Evolutionary conservation across 208 protist species (phyloP), one percentile per base, ranked within the genome.

Genomic region (Acanthamoeba healyi): DNA sequence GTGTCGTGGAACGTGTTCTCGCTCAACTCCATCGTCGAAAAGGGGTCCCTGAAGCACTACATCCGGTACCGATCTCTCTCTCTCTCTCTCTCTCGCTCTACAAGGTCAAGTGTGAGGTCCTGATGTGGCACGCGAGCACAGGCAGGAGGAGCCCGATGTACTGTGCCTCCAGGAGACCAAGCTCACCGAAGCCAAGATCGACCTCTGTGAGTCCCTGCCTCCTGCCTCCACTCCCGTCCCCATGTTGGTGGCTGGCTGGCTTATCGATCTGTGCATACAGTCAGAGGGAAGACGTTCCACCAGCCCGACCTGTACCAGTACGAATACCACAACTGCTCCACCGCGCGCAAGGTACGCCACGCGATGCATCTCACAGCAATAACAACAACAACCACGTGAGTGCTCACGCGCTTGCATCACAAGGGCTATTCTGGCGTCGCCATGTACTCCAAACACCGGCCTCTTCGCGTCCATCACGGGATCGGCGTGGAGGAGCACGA

Each of bases 131-230:
- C 14, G 15, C 9, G 0, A 49, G 9, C 44, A 29, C 82, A 89
- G 82, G 40, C 17, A 92, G 15, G 97, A 99, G 96, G 70, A 96
- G 65, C 98, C 98, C 6, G 97, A 98, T 84, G 88, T 98, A 12
- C 94, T 99, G 65, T 98, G 97, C 79, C 92, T 99, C 88, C 98
- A 99, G 94, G 98, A 99, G 94, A 99, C 98, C n/a, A 99, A 99
- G 94, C 95, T 99, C 82, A 98, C 98, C 79, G 95, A 96, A 12
- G 97, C 29, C 82, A 89, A 54, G 38, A 44, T 89, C 9, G 26
- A 3, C 14, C 46, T 17, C 24, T 58, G 82, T 89, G 65, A 12
- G n/a, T 32, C 19, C 44, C 44, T 51, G 10, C 17, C n/a, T n/a
- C n/a, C n/a, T n/a, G n/a, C n/a, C n/a, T n/a, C n/a, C 46, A 51